A percentile compares a stretch with the other conserved stretches of the same genome.
phyloP scores from a whole-genome alignment of 805 yeast genomes.

The Cyberlindnera amylophila region DNA sequence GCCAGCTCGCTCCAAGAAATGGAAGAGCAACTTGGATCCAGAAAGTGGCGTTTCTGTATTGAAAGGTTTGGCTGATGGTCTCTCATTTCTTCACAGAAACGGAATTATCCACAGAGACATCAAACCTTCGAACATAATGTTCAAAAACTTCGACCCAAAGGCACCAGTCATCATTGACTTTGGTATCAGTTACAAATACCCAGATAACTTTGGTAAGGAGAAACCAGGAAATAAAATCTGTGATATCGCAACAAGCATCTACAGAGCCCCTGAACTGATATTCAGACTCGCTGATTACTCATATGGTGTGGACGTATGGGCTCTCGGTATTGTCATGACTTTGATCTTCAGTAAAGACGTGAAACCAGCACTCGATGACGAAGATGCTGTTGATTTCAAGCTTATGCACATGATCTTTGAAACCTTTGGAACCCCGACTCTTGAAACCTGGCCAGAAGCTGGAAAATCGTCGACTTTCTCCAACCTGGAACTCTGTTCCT shows the following conservation, averaged over 20 bases:
- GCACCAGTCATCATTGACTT: constrained; percentile 38
- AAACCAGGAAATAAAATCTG: constrained; percentile 37
- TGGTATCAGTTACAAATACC: constrained; percentile 35
- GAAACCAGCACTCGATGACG: constrained; percentile 34
- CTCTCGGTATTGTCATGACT: constrained; percentile 60
- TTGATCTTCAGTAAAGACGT: constrained; percentile 41
- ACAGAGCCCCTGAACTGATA: constrained; percentile 71
- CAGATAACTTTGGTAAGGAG: constrained; percentile 63
- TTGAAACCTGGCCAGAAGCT: constrained; percentile 41
- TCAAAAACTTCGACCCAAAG: constrained; percentile 30
- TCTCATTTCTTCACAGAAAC: constrained; percentile 61
- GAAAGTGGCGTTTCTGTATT: constrained; percentile 30
- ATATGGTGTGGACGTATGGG: constrained; percentile 65
- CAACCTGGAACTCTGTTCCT: constrained; percentile 24
- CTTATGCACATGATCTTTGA: constrained; percentile 52
- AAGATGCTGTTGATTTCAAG: constrained; percentile 51
- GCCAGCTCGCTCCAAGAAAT: not conserved
- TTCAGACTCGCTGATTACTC: constrained; percentile 56
- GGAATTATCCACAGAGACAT: constrained; percentile 91
- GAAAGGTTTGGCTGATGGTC: constrained; percentile 39
- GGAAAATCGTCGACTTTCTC: constrained; percentile 33
- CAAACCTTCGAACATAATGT: constrained; percentile 76
- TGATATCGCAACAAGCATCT: constrained; percentile 62
- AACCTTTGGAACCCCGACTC: constrained; percentile 62
- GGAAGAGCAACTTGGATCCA: constrained; percentile 16